Evolutionary conservation across 2,329 filamentous ascomycete genomes (phyloP), one percentile per base, ranked within the genome.

Genomic region (Exophiala sp.): DNA sequence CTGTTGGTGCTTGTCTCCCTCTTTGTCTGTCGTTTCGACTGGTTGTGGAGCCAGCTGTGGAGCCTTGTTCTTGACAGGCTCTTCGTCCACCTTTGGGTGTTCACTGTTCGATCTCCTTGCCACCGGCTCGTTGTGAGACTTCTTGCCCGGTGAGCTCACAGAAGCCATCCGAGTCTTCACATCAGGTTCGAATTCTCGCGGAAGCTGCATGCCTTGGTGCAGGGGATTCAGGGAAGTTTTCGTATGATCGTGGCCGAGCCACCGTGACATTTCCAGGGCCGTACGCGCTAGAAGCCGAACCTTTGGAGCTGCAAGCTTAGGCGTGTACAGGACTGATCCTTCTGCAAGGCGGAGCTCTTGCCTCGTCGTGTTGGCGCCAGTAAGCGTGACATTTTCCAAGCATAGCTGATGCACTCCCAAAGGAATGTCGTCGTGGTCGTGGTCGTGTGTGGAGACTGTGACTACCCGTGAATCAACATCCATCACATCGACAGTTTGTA

Each of bases 331-430:
- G 21, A 51, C 12, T 11, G 57, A 46, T 16, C 32, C 42, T 21
- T 51, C 32, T 3, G 53, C 46, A 24, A 59, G 50, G 12, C 46
- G 50, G 21, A 59, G 50, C 36, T 56, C 53, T 43, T 59, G 57
- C 34, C 50, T 50, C 9, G 50, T 53, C 32, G 34, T 33, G 12
- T 48, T 47, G 2, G 57, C 33, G 38, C 57, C 57, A 10, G 50
- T 57, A 24, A 57, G 45, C 18, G 54, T 60, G 24, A 60, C 21
- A 36, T 57, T 47, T 16, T 59, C 57, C 10, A 59, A 43, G 39
- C 57, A 53, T 14, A 54, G 40, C 6, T 47, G 34, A n/a, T 20
- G 14, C 44, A 44, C 43, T 36, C 24, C 24, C 24, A 29, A 29
- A 29, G 24, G 24, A 29, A 29, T 34, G 33, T 40, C 29, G 2